phyloP scores from a whole-genome alignment of 164 flowering plant species.

The Magnolia changhungtana region DNA sequence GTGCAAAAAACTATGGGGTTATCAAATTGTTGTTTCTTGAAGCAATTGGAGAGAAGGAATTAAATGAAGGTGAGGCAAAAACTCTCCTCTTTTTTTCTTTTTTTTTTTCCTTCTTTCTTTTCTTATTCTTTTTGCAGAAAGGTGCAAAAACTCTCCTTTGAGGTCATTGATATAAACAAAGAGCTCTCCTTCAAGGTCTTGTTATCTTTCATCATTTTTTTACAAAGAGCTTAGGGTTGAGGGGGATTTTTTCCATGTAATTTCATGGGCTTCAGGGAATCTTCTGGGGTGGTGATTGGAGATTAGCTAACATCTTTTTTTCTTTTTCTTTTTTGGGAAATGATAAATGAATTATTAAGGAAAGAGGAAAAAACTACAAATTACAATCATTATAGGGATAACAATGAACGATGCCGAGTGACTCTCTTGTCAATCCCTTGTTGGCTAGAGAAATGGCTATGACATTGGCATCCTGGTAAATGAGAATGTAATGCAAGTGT shows the following conservation, averaged over 20 bases:
- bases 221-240: background rate
- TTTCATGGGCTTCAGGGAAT: background rate
- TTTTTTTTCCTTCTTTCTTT: too few relatives aligned
- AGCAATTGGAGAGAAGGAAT: too few relatives aligned
- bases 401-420: background rate
- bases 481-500: background rate
- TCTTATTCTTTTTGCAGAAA: too few relatives aligned
- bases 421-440: background rate
- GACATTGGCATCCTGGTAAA: background rate
- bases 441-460: background rate
- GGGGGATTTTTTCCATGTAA: background rate
- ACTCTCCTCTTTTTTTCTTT: background rate
- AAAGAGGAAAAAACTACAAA: background rate
- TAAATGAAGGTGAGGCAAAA: background rate
- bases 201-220: background rate
- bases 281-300: background rate
- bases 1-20: too few relatives aligned
- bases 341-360: too few relatives aligned
- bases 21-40: too few relatives aligned
- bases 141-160: background rate
- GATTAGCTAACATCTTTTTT: background rate
- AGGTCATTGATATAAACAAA: too few relatives aligned
- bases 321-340: too few relatives aligned
- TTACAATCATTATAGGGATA: background rate
- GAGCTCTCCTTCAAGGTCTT: background rate